phyloP scores from a whole-genome alignment of 73 alveolate genomes.

The Paramecium caudatum region DNA sequence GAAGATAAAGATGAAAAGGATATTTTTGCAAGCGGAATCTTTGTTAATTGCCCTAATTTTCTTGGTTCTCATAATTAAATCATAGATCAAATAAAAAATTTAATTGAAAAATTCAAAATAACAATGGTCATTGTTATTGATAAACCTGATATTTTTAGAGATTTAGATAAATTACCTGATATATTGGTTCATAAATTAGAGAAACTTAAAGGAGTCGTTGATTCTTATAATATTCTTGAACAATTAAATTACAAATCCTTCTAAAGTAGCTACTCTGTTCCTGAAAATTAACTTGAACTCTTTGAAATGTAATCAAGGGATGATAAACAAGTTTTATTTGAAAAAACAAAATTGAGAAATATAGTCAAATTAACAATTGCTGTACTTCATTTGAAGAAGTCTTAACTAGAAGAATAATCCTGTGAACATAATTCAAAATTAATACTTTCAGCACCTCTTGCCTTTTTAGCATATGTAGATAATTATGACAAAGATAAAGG shows the following conservation, averaged over 20 bases:
- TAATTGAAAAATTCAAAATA: constrained; percentile 6
- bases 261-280: background rate
- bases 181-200: constrained; percentile 11
- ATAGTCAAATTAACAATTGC: constrained; percentile 30
- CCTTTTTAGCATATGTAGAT: constrained; percentile 56
- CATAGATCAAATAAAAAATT: background rate
- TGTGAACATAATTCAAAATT: constrained; percentile 10
- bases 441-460: constrained; percentile 53
- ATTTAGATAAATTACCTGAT: constrained; percentile 8
- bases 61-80: constrained; percentile 27
- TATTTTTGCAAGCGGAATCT: constrained; percentile 61
- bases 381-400: constrained; percentile 39
- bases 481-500: constrained; percentile 17
- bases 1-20: constrained; percentile 65
- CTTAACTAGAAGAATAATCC: background rate
- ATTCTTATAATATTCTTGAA: constrained; percentile 18
- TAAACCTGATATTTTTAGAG: constrained; percentile 46
- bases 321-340: constrained; percentile 27
- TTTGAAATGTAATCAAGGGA: constrained; percentile 53
- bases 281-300: constrained; percentile 9
- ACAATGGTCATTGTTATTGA: constrained; percentile 50
- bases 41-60: constrained; percentile 61
- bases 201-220: constrained; percentile 53
- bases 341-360: constrained; percentile 5
- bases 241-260: background rate